Percentiles rank a stretch among this genome's conserved stretches.
phyloP scores from a whole-genome alignment of 148 eudicot genomes.

The Silene conica region DNA sequence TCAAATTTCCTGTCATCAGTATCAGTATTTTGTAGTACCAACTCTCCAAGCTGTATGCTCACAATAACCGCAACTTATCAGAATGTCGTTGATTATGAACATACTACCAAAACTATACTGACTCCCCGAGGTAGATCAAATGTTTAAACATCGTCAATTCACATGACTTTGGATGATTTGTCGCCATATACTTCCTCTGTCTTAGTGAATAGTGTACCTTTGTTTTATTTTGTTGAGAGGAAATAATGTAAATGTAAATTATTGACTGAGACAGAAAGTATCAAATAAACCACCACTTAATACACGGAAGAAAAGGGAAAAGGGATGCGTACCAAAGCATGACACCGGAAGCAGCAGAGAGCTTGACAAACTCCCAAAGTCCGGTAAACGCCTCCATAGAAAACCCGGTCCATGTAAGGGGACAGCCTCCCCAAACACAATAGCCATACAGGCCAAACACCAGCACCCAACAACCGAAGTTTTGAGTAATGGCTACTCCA shows the following conservation, averaged over 20 bases:
- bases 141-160: too few relatives aligned
- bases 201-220: too few relatives aligned
- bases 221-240: too few relatives aligned
- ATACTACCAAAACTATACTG: too few relatives aligned
- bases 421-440: conserved; percentile 38
- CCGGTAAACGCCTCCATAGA: conserved; percentile 49
- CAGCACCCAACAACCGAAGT: conserved; percentile 42
- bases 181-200: too few relatives aligned
- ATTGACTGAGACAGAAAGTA: too few relatives aligned
- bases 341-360: conserved; percentile 47
- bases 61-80: neutral
- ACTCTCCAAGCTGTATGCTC: conserved; percentile 47
- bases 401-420: conserved; percentile 42
- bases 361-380: conserved; percentile 48
- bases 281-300: too few relatives aligned
- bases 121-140: too few relatives aligned
- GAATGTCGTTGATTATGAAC: neutral
- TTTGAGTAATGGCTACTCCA: conserved; percentile 31
- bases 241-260: too few relatives aligned
- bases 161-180: too few relatives aligned
- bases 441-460: conserved; percentile 35
- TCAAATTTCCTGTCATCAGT: conserved; percentile 53
- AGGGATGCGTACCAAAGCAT: conserved; percentile 42
- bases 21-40: conserved; percentile 59
- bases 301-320: neutral